phyloP scores from a whole-genome alignment of 1,139 yeast genomes.

The Scheffersomyces titani region DNA sequence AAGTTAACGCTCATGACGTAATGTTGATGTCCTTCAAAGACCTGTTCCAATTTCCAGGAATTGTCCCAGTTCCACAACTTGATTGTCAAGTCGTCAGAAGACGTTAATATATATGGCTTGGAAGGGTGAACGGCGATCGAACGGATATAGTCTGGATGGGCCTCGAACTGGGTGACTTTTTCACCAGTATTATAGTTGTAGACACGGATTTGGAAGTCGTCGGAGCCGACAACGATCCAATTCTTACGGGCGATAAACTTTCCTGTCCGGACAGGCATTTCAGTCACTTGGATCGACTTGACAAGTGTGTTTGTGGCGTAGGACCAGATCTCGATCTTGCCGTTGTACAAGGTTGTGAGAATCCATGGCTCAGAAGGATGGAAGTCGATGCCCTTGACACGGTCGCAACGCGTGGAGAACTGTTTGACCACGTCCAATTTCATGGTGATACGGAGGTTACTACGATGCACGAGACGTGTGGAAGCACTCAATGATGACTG shows the following conservation, averaged over 20 bases:
- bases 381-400: constrained; percentile 97
- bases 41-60: constrained; percentile 86
- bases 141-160: constrained; percentile 96
- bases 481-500: background rate
- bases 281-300: constrained; percentile 74
- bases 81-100: constrained; percentile 89
- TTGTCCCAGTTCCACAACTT: constrained; percentile 98
- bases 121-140: constrained; percentile 92
- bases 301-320: constrained; percentile 70
- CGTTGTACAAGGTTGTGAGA: constrained; percentile 81
- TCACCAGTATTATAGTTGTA: constrained; percentile 96
- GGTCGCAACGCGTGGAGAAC: constrained; percentile 85
- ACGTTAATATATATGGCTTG: constrained; percentile 83
- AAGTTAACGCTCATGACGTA: constrained; percentile 93
- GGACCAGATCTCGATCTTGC: constrained; percentile 89
- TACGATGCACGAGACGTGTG: background rate
- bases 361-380: constrained; percentile 99
- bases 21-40: constrained; percentile 94
- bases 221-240: constrained; percentile 97
- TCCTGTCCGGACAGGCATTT: constrained; percentile 94
- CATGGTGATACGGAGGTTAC: constrained; percentile 21
- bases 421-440: constrained; percentile 64
- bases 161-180: constrained; percentile 91
- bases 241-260: constrained; percentile 93
- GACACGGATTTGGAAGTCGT: constrained; percentile 90